Evolutionary conservation across 345 rosid genomes (phyloP).

Genomic region (Eucalyptus pumila): DNA sequence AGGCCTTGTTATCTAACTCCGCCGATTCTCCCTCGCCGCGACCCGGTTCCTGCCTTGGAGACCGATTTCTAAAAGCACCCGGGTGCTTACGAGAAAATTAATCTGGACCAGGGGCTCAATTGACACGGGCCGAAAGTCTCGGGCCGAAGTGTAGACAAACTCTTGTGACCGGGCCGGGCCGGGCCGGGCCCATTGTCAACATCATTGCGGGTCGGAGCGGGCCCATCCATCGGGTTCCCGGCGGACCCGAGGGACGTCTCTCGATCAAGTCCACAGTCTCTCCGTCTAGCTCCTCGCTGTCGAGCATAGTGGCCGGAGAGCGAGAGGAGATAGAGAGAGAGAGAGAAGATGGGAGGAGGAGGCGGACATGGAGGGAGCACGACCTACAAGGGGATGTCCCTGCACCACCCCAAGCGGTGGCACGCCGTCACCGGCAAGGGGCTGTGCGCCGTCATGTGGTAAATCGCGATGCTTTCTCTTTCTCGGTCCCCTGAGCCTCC

Average conservation of each 20-base stretch:
- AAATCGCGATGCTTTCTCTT: neutral
- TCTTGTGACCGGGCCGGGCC: neutral
- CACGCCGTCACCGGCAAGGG: slow-evolving; percentile 83
- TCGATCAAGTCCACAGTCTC: neutral
- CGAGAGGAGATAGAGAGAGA: neutral
- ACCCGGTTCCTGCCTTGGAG: neutral
- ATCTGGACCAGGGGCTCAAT: neutral
- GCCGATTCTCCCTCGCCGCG: neutral
- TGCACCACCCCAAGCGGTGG: slow-evolving; percentile 83
- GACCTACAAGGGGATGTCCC: slow-evolving; percentile 59
- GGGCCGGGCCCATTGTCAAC: neutral
- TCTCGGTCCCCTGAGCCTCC: neutral
- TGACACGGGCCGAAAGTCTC: neutral
- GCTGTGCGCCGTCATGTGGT: slow-evolving; percentile 90
- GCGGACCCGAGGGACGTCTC: neutral
- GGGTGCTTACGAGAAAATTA: neutral
- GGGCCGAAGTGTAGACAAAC: neutral
- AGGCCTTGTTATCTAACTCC: neutral
- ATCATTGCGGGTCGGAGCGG: neutral
- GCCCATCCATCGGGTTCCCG: neutral
- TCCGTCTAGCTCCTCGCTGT: neutral
- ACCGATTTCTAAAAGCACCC: neutral
- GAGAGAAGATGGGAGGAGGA: slow-evolving; percentile 43
- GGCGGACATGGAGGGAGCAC: slow-evolving; percentile 63
- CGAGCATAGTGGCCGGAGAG: neutral